phyloP scores from a whole-genome alignment of 2,329 filamentous ascomycete species.

The Hypocrella siamensis region DNA sequence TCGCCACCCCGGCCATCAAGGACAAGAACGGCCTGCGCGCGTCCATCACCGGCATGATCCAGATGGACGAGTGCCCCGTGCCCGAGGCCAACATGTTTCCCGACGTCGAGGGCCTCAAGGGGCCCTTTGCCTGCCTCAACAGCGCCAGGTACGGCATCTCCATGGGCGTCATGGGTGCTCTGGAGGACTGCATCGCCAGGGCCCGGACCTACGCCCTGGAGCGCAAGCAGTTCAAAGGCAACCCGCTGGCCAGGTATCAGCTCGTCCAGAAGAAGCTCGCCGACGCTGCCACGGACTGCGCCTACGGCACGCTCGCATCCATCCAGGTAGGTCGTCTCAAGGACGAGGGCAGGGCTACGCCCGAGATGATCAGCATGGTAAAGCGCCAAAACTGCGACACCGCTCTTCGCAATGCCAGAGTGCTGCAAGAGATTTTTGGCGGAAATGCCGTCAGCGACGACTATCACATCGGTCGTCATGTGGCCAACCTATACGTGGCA shows the following conservation, averaged over 20 bases:
- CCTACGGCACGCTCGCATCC: constrained; percentile 79
- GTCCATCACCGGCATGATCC: constrained; percentile 95
- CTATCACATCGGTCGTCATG: constrained; percentile 87
- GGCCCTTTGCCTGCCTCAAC: constrained; percentile 90
- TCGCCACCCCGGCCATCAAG: constrained; percentile 85
- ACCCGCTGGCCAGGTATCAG: constrained; percentile 91
- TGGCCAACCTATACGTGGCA: constrained; percentile 90
- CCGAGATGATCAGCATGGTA: constrained; percentile 95
- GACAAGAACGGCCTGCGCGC: constrained; percentile 90
- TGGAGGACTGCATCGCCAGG: constrained; percentile 78
- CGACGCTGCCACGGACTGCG: constrained; percentile 79
- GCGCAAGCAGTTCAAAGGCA: constrained; percentile 89
- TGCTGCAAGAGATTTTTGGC: constrained; percentile 88
- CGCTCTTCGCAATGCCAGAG: constrained; percentile 63
- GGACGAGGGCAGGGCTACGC: constrained; percentile 72
- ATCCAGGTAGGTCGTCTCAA: constrained; percentile 86
- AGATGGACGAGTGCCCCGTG: constrained; percentile 80
- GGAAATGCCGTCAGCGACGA: constrained; percentile 98
- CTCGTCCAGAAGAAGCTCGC: constrained; percentile 95
- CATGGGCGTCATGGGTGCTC: constrained; percentile 80
- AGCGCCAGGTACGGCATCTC: constrained; percentile 87
- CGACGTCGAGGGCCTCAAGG: constrained; percentile 67
- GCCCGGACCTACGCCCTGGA: constrained; percentile 81
- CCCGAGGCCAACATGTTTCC: constrained; percentile 89
- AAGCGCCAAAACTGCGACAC: constrained; percentile 96